Base-by-base conservation (phyloP, 495 filamentous ascomycete species). In the Trichoderma reesei region DNA sequence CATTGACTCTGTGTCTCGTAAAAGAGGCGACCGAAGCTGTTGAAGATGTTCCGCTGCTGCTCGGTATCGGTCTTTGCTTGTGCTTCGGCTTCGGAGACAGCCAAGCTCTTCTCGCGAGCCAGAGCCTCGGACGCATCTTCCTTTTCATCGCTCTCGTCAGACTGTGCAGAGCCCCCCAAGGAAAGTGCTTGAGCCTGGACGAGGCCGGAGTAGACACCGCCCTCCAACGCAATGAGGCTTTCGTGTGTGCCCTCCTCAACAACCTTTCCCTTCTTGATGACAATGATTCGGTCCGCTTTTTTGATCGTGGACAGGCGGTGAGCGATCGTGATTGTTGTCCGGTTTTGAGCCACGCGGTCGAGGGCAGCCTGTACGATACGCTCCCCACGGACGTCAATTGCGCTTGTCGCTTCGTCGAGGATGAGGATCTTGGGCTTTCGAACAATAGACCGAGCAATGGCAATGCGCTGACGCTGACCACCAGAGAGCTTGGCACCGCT, bases 371-470 rank as follows among this genome's bases (percentile, higher is more conserved):
- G 88, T 16, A 93, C 82, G 14, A 86, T 82, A 8, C 80, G 76
- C 66, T 92, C 88, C 64, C 86, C 86, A 44, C 81, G 81, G 16
- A 83, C 80, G 69, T 96, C 91, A 18, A 96, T 79, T 54, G 90
- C 88, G 68, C 85, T 86, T 0, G 90, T 96, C 0, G 90, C 90
- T 70, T 96, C 91, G 71, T 96, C 91, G 61, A 96, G 77, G 18
- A 96, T 86, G 31, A 96, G 75, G 46, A 96, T 86, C 59, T 85
- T 85, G 2, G 90, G 87, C 68, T 95, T 83, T 60, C 86, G 83
- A 34, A 96, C 73, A 65, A 85, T 85, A 38, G 86, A 86, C 59
- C 88, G 75, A 16, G 88, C 88, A 67, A 91, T 87, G 36, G 87
- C 86, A 26, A 90, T 80, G n/a, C 88, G 77, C 67, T 91, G 88